Evolutionary conservation across 2,329 filamentous ascomycete species (phyloP), one percentile per base, ranked within the genome.

Genomic region (Aciculosporium take): DNA sequence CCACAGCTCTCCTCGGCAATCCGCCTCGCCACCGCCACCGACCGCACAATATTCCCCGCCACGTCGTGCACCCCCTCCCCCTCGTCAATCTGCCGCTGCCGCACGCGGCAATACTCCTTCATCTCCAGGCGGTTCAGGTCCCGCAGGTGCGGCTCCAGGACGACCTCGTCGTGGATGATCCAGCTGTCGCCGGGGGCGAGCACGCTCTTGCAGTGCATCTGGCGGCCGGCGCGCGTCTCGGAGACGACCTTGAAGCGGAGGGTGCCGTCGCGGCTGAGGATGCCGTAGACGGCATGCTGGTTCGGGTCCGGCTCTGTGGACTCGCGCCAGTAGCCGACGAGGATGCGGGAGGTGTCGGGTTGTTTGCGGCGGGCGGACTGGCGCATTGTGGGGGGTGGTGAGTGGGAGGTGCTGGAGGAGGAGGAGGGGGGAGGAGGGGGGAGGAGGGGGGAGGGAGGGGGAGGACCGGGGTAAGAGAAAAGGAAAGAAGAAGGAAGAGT

Each of bases 281-380:
- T 39, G 28, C 37, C 37, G 8, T 39, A 39, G 37, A 39, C 37
- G 37, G 37, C 37, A 24, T 39, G 37, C 31, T 39, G 37, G 37
- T 39, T 30, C 7, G 37, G 37, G 21, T 39, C 37, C 13, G 37
- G 37, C 28, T 39, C 37, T 8, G 27, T 39, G 13, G 37, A 39
- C 37, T 39, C 37, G 23, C 37, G 37, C 37, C 37, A 39, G 28
- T 39, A 39, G 37, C 37, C 37, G 20, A 39, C 37, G 13, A 39
- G 27, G 7, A 39, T 39, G 18, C 37, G 37, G 3, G 37, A 39
- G 17, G 37, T 39, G 8, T 39, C 37, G 27, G 37, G 27, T 28
- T 28, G n/a, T 39, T 28, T 39, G 27, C 5, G 18, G 17, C 37
- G 37, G 27, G 37, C 37, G 2, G 37, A 31, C 37, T 39, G 27